Conservation (phyloP, 768 basidiomycete species). For the Kwoniella shandongensis region DNA sequence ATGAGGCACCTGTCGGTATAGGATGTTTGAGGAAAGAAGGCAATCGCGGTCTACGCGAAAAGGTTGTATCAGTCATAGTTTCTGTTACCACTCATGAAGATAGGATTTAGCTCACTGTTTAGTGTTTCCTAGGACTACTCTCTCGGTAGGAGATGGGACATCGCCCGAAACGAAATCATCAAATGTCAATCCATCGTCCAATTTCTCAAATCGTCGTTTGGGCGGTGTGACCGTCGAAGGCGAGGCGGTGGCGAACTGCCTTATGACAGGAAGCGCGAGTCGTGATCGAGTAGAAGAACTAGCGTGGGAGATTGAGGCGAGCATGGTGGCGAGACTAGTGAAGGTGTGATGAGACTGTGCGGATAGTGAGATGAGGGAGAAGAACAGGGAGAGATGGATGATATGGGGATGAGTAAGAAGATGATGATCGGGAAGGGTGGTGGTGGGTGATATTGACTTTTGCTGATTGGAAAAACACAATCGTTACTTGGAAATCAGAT, state of each 20-base stretch:
- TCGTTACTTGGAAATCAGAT: no score
- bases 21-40: conserved; percentile 86
- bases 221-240: background rate
- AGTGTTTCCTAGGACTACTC: conserved; percentile 49
- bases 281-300: no score
- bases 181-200: conserved; percentile 50
- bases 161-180: conserved; percentile 51
- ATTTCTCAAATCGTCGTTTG: conserved; percentile 31
- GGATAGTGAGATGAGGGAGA: background rate
- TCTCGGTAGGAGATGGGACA: conserved; percentile 31
- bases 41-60: conserved; percentile 67
- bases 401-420: background rate
- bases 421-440: background rate
- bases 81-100: no score
- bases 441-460: no score
- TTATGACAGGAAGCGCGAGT: background rate
- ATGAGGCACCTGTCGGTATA: conserved; percentile 85
- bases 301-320: background rate
- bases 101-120: conserved; percentile 40
- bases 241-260: conserved; percentile 3
- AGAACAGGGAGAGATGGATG: background rate
- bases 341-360: background rate
- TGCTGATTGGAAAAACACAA: conserved; percentile 2
- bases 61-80: background rate
- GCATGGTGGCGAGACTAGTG: background rate